These are phyloP conservation scores for Aspergillus latus DNA, from an alignment of 2,329 filamentous ascomycete genomes.

Conservation along the genomic window DNA sequence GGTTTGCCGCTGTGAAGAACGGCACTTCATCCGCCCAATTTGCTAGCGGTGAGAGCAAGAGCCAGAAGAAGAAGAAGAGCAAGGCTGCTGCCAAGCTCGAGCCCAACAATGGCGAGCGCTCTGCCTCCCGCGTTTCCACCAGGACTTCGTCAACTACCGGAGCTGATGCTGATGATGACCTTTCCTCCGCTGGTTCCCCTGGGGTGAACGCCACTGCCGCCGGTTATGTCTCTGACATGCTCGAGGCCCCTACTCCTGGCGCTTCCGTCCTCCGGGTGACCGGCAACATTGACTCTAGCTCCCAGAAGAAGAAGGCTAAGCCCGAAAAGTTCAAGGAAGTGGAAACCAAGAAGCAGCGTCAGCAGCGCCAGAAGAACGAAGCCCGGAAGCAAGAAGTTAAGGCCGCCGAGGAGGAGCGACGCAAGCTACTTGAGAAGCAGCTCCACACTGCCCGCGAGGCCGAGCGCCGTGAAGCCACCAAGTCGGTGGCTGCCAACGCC, in stretches of 20 bases:
- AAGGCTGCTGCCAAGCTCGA: slow-evolving; percentile 59
- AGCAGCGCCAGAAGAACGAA: slow-evolving; percentile 87
- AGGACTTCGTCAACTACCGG: slow-evolving; percentile 69
- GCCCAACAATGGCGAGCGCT: slow-evolving; percentile 46
- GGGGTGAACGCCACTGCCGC: slow-evolving; percentile 50
- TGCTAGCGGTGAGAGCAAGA: slow-evolving; percentile 35
- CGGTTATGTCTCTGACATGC: slow-evolving; percentile 84
- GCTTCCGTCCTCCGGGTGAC: slow-evolving; percentile 79
- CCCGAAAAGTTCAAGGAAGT: slow-evolving; percentile 62
- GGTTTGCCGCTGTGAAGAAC: slow-evolving; percentile 68
- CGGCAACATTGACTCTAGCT: slow-evolving; percentile 55
- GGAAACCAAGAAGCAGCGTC: slow-evolving; percentile 92
- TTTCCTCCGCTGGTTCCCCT: slow-evolving; percentile 69
- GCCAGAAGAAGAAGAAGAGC: slow-evolving; percentile 66
- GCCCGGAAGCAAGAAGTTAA: slow-evolving; percentile 72
- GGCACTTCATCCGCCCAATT: slow-evolving; percentile 61
- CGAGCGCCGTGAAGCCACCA: slow-evolving; percentile 71
- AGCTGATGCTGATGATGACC: slow-evolving; percentile 77
- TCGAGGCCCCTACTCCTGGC: slow-evolving; percentile 67
- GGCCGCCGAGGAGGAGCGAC: slow-evolving; percentile 75
- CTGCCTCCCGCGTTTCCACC: slow-evolving; percentile 49
- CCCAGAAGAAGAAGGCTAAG: slow-evolving; percentile 58
- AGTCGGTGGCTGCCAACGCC: slow-evolving; percentile 45
- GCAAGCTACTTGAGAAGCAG: slow-evolving; percentile 76
- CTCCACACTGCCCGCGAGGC: slow-evolving; percentile 76